Evolutionary conservation across 2,329 filamentous ascomycete genomes (phyloP).

Genomic region (Pseudogymnoascus sp.): DNA sequence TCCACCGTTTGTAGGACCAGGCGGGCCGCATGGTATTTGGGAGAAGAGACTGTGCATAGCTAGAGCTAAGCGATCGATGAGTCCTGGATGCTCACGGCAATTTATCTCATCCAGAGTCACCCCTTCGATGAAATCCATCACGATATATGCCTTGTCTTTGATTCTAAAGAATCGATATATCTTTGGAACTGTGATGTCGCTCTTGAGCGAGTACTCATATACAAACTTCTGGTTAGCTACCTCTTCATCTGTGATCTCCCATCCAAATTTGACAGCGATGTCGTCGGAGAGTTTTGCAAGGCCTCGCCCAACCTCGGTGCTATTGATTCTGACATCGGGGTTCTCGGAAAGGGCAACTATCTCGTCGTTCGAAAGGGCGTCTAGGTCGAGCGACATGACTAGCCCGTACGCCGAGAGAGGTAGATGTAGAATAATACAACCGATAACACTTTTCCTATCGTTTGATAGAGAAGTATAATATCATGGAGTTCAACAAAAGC

Average conservation of each 20-base stretch:
- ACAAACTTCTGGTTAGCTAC: background rate
- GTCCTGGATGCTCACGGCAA: background rate
- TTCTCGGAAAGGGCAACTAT: background rate
- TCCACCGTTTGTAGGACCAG: background rate
- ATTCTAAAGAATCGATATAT: background rate
- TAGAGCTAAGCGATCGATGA: background rate
- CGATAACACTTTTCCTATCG: background rate
- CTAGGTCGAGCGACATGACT: background rate
- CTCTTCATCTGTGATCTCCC: background rate
- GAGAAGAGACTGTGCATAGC: background rate
- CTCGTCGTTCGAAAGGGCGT: background rate
- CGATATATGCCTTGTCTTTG: background rate
- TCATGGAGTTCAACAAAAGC: background rate
- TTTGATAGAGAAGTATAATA: background rate
- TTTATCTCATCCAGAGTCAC: background rate
- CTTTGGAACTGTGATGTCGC: background rate
- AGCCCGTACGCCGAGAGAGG: background rate
- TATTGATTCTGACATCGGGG: background rate
- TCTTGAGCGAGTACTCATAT: background rate
- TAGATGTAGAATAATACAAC: background rate
- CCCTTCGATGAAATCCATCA: background rate
- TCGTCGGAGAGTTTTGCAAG: background rate
- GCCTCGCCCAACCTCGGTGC: background rate
- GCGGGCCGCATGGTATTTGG: background rate
- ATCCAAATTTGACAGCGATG: background rate